A percentile compares a stretch with the other conserved stretches of the same genome.
These are phyloP conservation scores for Plasmodium fragile DNA, from an alignment of 169 alveolate genomes.

Conservation along the genomic window DNA sequence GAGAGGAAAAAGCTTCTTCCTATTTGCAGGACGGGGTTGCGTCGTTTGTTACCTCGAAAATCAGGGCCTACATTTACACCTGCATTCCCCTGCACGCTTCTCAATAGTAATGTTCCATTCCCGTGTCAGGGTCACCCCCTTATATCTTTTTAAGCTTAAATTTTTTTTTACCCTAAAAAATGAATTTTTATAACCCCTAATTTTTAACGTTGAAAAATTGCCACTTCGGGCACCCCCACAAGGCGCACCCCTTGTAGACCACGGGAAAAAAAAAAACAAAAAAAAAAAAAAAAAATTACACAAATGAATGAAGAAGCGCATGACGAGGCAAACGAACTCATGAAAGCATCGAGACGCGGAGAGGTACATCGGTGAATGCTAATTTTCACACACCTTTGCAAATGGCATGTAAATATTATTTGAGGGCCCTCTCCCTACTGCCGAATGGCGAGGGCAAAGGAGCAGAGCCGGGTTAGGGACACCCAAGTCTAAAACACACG, in stretches of 20 bases:
- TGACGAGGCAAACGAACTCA: background rate
- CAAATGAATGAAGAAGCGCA: background rate
- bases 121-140: background rate
- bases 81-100: background rate
- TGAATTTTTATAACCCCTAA: background rate
- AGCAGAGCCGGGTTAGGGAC: slow-evolving; percentile 5
- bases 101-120: background rate
- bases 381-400: background rate
- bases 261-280: background rate
- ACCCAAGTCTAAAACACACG: slow-evolving; percentile 28
- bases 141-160: background rate
- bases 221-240: background rate
- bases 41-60: background rate
- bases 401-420: too few species aligned
- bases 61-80: background rate
- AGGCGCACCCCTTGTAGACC: background rate
- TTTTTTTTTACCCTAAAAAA: background rate
- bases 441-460: background rate
- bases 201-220: background rate
- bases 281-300: background rate
- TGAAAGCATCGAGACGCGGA: background rate
- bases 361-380: background rate
- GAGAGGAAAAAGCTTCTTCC: background rate
- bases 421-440: too few species aligned
- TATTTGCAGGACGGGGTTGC: background rate